Evolutionary conservation across 2,329 filamentous ascomycete species (phyloP).

Genomic region (Celoporthe dispersa): DNA sequence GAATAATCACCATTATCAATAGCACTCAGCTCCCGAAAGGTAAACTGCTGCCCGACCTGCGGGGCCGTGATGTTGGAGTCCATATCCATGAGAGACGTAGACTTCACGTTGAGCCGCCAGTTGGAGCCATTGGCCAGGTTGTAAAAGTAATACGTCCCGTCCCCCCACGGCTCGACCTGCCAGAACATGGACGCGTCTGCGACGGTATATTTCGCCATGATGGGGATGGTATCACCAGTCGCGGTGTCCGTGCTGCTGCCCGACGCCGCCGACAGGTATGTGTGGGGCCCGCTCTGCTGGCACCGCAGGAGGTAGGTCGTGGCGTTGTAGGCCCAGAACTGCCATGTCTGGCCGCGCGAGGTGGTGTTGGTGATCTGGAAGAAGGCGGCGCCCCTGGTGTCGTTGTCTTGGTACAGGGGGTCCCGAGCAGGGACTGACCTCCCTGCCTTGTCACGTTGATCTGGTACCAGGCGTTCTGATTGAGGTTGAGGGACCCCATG

Average conservation of each 20-base stretch:
- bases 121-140: conserved; percentile 22
- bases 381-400: conserved; percentile 11
- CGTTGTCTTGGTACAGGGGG: neutral
- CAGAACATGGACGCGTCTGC: conserved; percentile 22
- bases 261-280: conserved; percentile 1
- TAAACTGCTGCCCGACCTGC: conserved; percentile 20
- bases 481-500: conserved; percentile 15
- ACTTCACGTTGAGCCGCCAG: conserved; percentile 13
- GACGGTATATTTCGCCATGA: neutral
- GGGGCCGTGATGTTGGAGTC: conserved; percentile 16
- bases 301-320: conserved; percentile 20
- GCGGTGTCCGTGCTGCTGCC: neutral
- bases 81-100: neutral
- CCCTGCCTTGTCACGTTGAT: conserved; percentile 18
- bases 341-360: conserved; percentile 2
- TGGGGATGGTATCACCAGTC: conserved; percentile 5
- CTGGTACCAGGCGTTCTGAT: conserved; percentile 21
- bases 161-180: conserved; percentile 16
- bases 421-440: neutral
- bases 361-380: conserved; percentile 12
- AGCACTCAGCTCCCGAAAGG: conserved; percentile 9
- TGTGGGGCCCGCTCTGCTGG: conserved; percentile 10
- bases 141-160: conserved; percentile 19
- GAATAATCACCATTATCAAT: conserved; percentile 17
- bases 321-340: conserved; percentile 19